Conservation (phyloP, 306 rosid genomes). For the Styphnolobium japonicum region DNA sequence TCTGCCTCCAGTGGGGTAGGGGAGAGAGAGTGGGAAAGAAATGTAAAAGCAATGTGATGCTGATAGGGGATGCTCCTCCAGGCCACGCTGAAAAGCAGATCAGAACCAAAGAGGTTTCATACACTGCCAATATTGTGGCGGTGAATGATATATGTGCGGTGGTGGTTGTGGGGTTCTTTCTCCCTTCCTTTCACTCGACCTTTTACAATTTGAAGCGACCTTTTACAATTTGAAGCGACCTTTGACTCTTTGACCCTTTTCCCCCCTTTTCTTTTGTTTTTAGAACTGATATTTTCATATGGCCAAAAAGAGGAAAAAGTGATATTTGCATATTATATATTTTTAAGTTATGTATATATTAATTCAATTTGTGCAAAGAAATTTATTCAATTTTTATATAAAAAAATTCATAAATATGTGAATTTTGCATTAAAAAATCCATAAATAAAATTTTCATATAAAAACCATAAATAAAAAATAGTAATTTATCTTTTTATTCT, state of each 20-base stretch:
- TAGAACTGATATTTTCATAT: not conserved
- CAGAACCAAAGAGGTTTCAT: slow-evolving; percentile 21
- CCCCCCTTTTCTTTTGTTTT: not conserved
- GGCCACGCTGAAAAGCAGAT: slow-evolving; percentile 2
- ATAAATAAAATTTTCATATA: too few relatives aligned
- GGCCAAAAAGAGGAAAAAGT: not conserved
- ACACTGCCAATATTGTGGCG: slow-evolving; percentile 12
- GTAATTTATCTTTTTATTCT: not conserved
- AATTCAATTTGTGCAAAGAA: too few relatives aligned
- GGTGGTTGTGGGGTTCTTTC: slow-evolving; percentile 38
- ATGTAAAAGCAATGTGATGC: slow-evolving; percentile 30
- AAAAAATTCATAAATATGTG: not conserved
- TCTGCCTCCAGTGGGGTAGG: not conserved
- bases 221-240: not conserved
- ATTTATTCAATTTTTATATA: too few relatives aligned
- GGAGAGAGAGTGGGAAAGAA: slow-evolving; percentile 19
- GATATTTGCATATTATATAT: not conserved
- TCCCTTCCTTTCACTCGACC: not conserved
- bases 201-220: not conserved
- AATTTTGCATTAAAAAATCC: not conserved
- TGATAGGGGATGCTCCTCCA: slow-evolving; percentile 36
- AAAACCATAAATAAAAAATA: not conserved
- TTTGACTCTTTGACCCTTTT: not conserved
- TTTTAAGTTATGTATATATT: too few relatives aligned
- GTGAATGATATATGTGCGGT: slow-evolving; percentile 37